Evolutionary conservation across 2,329 filamentous ascomycete genomes (phyloP), one percentile per base, ranked within the genome.

Genomic region (Neofusicoccum kwambonambiense): DNA sequence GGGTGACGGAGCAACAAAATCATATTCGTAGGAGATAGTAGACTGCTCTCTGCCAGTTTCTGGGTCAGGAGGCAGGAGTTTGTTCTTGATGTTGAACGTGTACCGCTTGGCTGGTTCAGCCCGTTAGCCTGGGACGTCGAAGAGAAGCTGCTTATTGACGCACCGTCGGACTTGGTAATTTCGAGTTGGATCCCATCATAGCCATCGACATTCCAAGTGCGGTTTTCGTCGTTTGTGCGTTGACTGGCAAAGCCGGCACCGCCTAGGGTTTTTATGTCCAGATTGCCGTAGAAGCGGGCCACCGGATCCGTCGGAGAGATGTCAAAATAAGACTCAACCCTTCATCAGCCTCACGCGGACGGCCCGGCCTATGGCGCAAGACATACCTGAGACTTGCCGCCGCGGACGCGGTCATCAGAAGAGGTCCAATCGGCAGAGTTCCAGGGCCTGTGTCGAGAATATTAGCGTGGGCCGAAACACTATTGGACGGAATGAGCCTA

Each of bases 211-310:
- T 95, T 84, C 84, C 89, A 90, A 27, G 78, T 77, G 13, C 82
- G 77, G 44, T 83, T 78, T 7, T 87, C 85, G 44, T 76, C 77
- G 3, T 81, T 83, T 4, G 89, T 92, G 52, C 89, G 85, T 74
- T 94, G 92, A 4, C 89, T 91, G 9, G 91, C 91, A 73, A 96
- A 95, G 4, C 92, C 92, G 0, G 92, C 91, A 35, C 90, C 91
- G 31, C 91, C 91, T 0, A 95, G 86, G 0, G 90, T 87, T 62
- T 83, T 84, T 68, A 89, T 92, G 77, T 95, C 91, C 19, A 95
- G 83, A 27, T 81, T 81, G 2, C 92, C 91, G 68, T 86, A 78
- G 78, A 93, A 93, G 8, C 74, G 76, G 3, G 83, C 85, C 4
- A 73, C 75, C 2, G 73, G 68, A 9, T 67, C 69, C 52, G 75